Evolutionary conservation across 148 eudicot genomes (phyloP), one percentile per base, ranked within the genome.

Genomic region (Camellia granthamiana): DNA sequence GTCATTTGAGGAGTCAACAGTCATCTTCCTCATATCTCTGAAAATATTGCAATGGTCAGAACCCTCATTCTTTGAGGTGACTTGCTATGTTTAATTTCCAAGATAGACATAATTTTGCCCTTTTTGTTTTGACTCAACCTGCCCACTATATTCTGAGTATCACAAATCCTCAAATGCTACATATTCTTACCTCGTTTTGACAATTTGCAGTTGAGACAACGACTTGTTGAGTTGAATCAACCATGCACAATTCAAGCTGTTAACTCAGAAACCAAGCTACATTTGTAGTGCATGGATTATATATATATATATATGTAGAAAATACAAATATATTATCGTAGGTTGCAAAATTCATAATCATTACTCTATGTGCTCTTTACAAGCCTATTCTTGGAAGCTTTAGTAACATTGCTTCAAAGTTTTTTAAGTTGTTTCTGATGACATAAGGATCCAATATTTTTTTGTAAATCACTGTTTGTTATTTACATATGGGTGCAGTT

Each of bases 401-500:
- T 19, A 49, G 42, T 72, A 23, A 52, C 60, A 18, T 72, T 51
- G 16, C 60, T 21, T 72, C 18, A 72, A 72, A 30, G 52, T 52
- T 72, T 51, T 52, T 7, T 52, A 56, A 52, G 61, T 72, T 72
- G 65, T 41, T 54, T 30, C 55, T 3, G 18, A 38, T 44, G 30
- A 23, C 64, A 52, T 0, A 11, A 55, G 30, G 77, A 43, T 38
- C 49, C 77, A 77, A 12, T 3, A 6, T 2, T 63, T 21, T 14
- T 44, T 47, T 69, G 6, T 52, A 49, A 30, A 52, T 0, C 13
- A 23, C 62, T 69, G 16, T 11, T 54, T 80, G 8, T n/a, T 65
- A 9, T 30, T 54, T 79, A 67, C 15, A 14, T 46, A 5, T 81
- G 79, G 76, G 38, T 76, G 74, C 86, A 96, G 97, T 92, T 96